Evolutionary conservation across 306 rosid genomes (phyloP), one percentile per base, ranked within the genome.

Genomic region (Vigna radiata): DNA sequence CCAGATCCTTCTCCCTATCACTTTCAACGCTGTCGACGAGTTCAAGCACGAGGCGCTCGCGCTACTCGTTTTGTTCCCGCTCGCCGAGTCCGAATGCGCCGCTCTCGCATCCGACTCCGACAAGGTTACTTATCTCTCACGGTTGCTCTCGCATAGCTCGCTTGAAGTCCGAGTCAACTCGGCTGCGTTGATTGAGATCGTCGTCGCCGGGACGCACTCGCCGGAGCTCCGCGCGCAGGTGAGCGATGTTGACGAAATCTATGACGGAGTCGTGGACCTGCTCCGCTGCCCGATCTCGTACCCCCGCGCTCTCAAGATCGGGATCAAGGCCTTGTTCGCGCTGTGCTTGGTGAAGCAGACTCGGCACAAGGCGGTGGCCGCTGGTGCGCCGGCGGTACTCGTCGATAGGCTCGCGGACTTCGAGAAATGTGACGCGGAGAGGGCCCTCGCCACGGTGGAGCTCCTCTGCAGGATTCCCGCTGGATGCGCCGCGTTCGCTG

Each of bases 381-480:
- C 98, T 29, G 97, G 96, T 6, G 98, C 96, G 12, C 87, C 96
- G 1, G 93, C 60, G 78, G 78, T 81, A 2, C 83, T 95, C 3
- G 77, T 92, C 7, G 94, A 95, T 75, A 46, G 96, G 0, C 80
- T 95, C 2, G 84, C 96, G 0, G 97, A 91, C 41, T 88, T 92
- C 19, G 98, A 95, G 85, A 95, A 88, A 39, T 92, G 90, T 62
- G 98, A 95, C 37, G 88, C 93, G 0, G 98, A 95, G 72, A 68
- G 97, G 13, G 98, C 97, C 0, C 77, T 95, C 0, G 97, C 98
- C 0, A 89, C 98, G 1, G 84, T 95, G 52, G 98, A 95, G 65
- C 84, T 95, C 0, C 81, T 95, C 1, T 95, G 96, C 67, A 73
- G 97, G 19, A 68, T 89, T 4, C 95, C 93, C 14, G 79, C 63